phyloP scores from a whole-genome alignment of 306 rosid genomes.

The Castanopsis chinensis region DNA sequence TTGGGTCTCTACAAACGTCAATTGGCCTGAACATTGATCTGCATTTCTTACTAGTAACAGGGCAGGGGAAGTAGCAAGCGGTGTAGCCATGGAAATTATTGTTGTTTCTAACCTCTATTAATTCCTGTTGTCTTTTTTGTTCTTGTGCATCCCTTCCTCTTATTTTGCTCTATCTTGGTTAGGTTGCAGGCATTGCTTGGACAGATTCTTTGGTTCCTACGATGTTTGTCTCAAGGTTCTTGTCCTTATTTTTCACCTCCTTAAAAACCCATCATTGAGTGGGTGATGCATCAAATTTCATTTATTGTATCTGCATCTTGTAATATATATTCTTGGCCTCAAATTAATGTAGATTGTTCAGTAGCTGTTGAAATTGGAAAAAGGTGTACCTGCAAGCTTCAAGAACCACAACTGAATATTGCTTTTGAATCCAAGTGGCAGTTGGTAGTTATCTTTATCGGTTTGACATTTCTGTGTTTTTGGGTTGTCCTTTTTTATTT shows the following conservation, averaged over 20 bases:
- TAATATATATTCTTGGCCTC: conserved; percentile 32
- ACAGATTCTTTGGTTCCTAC: conserved; percentile 31
- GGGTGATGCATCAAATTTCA: conserved; percentile 22
- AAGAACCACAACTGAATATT: conserved; percentile 46
- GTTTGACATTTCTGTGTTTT: conserved; percentile 35
- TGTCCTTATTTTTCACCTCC: neutral
- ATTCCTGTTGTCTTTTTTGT: conserved; percentile 7
- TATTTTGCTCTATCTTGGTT: conserved; percentile 40
- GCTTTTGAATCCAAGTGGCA: conserved; percentile 50
- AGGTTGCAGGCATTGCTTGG: conserved; percentile 55
- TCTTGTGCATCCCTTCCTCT: conserved; percentile 30
- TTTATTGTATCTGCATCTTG: conserved; percentile 31
- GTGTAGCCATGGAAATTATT: conserved; percentile 25
- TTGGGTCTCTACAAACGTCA: conserved; percentile 23
- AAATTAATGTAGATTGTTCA: conserved; percentile 52
- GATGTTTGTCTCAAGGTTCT: conserved; percentile 41
- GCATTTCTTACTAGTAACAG: conserved; percentile 30
- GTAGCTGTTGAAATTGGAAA: conserved; percentile 52
- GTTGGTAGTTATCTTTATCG: conserved; percentile 43
- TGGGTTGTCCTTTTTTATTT: conserved; percentile 10
- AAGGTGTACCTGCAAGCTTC: conserved; percentile 39
- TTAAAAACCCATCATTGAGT: conserved; percentile 1
- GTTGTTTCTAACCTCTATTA: conserved; percentile 42
- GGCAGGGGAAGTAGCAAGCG: conserved; percentile 25
- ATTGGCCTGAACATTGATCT: conserved; percentile 22